Percentiles rank a stretch among this genome's conserved stretches.
These are phyloP conservation scores for Hura crepitans DNA, from an alignment of 441 rosid species.

Conservation along the genomic window DNA sequence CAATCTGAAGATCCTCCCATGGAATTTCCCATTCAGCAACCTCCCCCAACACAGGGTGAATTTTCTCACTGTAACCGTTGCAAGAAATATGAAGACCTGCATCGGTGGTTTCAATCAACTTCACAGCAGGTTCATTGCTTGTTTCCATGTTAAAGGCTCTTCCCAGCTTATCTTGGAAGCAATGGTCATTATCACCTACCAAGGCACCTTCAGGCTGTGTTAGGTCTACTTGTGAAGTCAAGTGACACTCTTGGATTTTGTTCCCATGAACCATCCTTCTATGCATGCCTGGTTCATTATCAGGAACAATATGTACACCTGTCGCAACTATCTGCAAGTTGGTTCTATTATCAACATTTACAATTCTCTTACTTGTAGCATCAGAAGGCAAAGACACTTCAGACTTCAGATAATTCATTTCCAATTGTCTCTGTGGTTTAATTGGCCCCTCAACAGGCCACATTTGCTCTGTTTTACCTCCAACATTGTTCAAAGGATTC, in stretches of 20 bases:
- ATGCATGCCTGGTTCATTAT: constrained; percentile 22
- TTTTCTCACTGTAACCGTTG: constrained; percentile 46
- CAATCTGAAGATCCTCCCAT: constrained; percentile 96
- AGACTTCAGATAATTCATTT: constrained; percentile 28
- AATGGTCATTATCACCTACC: constrained; percentile 21
- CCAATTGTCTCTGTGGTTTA: constrained; percentile 43
- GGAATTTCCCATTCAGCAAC: constrained; percentile 88
- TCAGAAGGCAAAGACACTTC: constrained; percentile 34
- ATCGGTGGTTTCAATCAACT: constrained; percentile 31
- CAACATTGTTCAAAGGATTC: constrained; percentile 21
- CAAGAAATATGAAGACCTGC: constrained; percentile 32
- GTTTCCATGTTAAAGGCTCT: constrained; percentile 28
- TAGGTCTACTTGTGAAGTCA: constrained; percentile 38
- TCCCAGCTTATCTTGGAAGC: constrained; percentile 15
- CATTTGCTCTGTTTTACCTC: constrained; percentile 29
- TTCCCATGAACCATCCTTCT: constrained; percentile 23
- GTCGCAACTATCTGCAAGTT: constrained; percentile 24
- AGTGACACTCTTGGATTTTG: constrained; percentile 28
- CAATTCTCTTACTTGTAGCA: constrained; percentile 32
- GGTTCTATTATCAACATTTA: constrained; percentile 28
- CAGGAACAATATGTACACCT: constrained; percentile 23
- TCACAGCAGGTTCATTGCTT: constrained; percentile 36
- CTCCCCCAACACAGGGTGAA: constrained; percentile 69
- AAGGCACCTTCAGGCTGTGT: constrained; percentile 33
- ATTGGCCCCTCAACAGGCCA: constrained; percentile 29